Percentiles rank a stretch among this genome's conserved stretches.
These are phyloP conservation scores for Mercurialis annua DNA, from an alignment of 345 rosid genomes.

Conservation along the genomic window DNA sequence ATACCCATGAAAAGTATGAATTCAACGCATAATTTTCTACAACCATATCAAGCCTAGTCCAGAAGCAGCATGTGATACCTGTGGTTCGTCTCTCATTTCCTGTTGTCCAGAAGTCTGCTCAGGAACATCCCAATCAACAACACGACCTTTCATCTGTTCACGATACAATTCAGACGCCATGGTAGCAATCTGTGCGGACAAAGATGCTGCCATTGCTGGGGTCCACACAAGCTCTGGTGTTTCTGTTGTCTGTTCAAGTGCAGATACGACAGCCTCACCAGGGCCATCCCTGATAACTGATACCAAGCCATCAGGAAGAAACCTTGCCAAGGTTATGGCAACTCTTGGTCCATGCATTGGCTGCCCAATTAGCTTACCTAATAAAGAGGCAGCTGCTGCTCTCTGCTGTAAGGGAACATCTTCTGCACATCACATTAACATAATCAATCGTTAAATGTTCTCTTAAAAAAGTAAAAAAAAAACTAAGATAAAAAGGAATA, in stretches of 20 bases:
- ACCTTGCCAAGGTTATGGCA: slow-evolving; percentile 90
- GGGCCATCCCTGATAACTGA: slow-evolving; percentile 97
- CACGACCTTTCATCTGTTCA: slow-evolving; percentile 91
- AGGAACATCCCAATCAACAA: slow-evolving; percentile 95
- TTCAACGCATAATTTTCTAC: background rate
- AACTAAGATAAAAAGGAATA: slow-evolving; percentile 14
- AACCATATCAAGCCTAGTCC: slow-evolving; percentile 1
- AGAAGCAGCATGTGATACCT: slow-evolving; percentile 41
- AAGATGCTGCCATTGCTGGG: slow-evolving; percentile 97
- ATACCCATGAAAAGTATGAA: slow-evolving; percentile 27
- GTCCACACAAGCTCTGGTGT: slow-evolving; percentile 99
- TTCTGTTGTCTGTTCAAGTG: slow-evolving; percentile 88
- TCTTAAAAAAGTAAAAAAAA: slow-evolving; percentile 14
- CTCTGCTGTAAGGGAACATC: slow-evolving; percentile 94
- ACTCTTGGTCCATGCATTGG: slow-evolving; percentile 99
- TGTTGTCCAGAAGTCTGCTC: slow-evolving; percentile 93
- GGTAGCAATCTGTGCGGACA: slow-evolving; percentile 90
- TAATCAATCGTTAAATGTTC: slow-evolving; percentile 22
- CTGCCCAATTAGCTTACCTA: slow-evolving; percentile 96
- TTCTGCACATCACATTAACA: slow-evolving; percentile 53
- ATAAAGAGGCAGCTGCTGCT: slow-evolving; percentile 89
- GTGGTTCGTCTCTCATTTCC: slow-evolving; percentile 90
- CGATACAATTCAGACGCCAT: slow-evolving; percentile 90
- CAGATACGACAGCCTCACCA: slow-evolving; percentile 92
- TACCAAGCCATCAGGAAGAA: slow-evolving; percentile 95